Conservation (phyloP, 345 rosid species). For the Eucalyptus cloeziana region DNA sequence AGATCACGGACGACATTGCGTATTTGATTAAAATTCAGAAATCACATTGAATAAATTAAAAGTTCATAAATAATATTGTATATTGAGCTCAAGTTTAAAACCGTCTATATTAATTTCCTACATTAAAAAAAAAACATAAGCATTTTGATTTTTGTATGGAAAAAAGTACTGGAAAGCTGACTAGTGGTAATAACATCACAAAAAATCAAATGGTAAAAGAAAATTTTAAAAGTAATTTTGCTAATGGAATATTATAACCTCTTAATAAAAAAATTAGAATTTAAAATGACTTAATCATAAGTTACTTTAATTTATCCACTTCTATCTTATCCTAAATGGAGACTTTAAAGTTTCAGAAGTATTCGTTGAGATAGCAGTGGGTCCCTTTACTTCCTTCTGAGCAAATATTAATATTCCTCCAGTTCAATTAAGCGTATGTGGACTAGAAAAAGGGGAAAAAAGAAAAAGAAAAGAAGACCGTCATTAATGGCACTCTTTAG, state of each 20-base stretch:
- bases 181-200: not conserved
- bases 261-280: not conserved
- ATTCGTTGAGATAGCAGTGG: not conserved
- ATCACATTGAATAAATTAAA: too few species aligned
- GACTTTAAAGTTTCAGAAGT: not conserved
- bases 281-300: not conserved
- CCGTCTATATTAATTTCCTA: too few species aligned
- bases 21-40: too few species aligned
- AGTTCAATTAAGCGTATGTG: not conserved
- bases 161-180: not conserved
- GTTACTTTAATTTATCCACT: not conserved
- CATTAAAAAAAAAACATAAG: not conserved
- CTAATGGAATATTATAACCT: not conserved
- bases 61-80: rapidly evolving
- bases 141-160: not conserved
- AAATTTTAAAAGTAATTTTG: not conserved
- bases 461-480: not conserved
- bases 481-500: not conserved
- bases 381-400: not conserved
- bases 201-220: not conserved
- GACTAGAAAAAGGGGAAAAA: not conserved
- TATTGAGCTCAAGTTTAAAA: too few species aligned
- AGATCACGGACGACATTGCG: too few species aligned
- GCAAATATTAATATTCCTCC: not conserved
- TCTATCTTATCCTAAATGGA: not conserved